A percentile compares a stretch with the other conserved stretches of the same genome.
These are phyloP conservation scores for Alternaria hordeiaustralica DNA, from an alignment of 2,329 filamentous ascomycete species.

Conservation along the genomic window DNA sequence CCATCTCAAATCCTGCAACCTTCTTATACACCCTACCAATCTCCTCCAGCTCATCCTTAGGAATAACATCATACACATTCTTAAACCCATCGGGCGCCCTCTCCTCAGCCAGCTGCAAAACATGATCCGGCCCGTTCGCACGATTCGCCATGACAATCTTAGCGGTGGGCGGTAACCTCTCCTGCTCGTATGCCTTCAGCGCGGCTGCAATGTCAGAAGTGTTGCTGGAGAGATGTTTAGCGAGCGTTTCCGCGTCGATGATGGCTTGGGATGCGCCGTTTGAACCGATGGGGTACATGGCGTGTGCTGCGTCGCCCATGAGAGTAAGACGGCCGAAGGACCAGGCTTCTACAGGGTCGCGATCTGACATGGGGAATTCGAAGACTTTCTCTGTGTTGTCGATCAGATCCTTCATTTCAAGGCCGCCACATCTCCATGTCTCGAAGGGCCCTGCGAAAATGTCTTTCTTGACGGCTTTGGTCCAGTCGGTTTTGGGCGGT, in stretches of 20 bases:
- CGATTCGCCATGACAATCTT: conserved; percentile 57
- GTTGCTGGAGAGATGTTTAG: conserved; percentile 39
- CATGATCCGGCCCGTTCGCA: conserved; percentile 56
- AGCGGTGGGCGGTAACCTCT: conserved; percentile 52
- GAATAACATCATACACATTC: conserved; percentile 52
- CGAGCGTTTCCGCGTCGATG: conserved; percentile 52
- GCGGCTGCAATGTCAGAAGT: conserved; percentile 39
- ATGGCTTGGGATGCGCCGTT: conserved; percentile 56
- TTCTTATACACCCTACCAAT: conserved; percentile 49
- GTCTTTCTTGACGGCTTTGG: conserved; percentile 51
- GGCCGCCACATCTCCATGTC: conserved; percentile 52
- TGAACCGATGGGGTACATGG: conserved; percentile 54
- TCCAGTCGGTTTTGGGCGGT: conserved; percentile 55
- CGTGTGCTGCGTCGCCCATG: conserved; percentile 52
- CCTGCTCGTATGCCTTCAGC: conserved; percentile 49
- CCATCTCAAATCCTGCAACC: conserved; percentile 56
- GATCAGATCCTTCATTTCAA: conserved; percentile 53
- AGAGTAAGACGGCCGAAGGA: conserved; percentile 43
- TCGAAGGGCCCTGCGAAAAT: conserved; percentile 51
- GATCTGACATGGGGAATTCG: conserved; percentile 57
- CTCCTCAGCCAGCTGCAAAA: conserved; percentile 55
- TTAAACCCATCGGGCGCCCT: conserved; percentile 49
- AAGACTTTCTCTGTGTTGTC: conserved; percentile 52
- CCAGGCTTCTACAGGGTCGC: conserved; percentile 52
- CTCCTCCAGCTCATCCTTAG: conserved; percentile 50